A percentile compares a stretch with the other conserved stretches of the same genome.
These are phyloP conservation scores for Ophiostoma fasciatum DNA, from an alignment of 2,329 filamentous ascomycete species.

Conservation along the genomic window DNA sequence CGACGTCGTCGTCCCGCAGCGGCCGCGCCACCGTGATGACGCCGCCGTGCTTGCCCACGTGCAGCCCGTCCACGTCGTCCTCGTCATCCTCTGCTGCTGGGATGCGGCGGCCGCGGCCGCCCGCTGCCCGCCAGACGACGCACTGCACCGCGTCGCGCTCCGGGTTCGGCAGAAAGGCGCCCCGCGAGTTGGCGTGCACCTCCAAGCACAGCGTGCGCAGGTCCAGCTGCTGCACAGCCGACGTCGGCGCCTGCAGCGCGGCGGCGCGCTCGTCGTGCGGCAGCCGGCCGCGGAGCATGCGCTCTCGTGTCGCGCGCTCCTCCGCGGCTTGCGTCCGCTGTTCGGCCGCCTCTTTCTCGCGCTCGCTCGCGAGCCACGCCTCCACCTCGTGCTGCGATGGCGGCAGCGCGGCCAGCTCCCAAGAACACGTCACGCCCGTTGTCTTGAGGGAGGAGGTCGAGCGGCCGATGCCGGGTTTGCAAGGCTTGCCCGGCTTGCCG, in stretches of 20 bases:
- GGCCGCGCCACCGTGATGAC: constrained; percentile 51
- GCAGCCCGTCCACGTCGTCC: not conserved
- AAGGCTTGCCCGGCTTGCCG: not conserved
- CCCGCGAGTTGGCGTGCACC: constrained; percentile 78
- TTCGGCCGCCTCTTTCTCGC: constrained; percentile 17
- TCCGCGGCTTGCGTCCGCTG: constrained; percentile 3
- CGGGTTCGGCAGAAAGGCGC: constrained; percentile 69
- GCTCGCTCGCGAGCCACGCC: constrained; percentile 41
- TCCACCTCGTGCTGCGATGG: constrained; percentile 57
- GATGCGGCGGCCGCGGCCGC: constrained; percentile 18
- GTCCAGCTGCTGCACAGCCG: constrained; percentile 44
- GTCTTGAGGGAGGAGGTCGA: too few relatives aligned
- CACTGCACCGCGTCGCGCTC: constrained; percentile 79
- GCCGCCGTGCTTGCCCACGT: constrained; percentile 39
- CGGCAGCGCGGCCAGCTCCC: constrained; percentile 61
- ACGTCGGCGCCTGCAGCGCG: not conserved
- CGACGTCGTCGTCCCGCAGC: constrained; percentile 42
- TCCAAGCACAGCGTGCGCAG: constrained; percentile 97
- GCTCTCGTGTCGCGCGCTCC: not conserved
- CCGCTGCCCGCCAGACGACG: constrained; percentile 74
- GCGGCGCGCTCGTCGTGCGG: constrained; percentile 1
- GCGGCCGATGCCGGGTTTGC: too few relatives aligned
- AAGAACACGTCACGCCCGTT: too few relatives aligned
- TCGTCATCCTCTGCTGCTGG: too few relatives aligned
- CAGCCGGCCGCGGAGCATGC: constrained; percentile 1